Percentiles rank a stretch among this genome's conserved stretches.
Evolutionary conservation across 345 rosid species (phyloP).

Genomic region (Streptanthus diversifolius): DNA sequence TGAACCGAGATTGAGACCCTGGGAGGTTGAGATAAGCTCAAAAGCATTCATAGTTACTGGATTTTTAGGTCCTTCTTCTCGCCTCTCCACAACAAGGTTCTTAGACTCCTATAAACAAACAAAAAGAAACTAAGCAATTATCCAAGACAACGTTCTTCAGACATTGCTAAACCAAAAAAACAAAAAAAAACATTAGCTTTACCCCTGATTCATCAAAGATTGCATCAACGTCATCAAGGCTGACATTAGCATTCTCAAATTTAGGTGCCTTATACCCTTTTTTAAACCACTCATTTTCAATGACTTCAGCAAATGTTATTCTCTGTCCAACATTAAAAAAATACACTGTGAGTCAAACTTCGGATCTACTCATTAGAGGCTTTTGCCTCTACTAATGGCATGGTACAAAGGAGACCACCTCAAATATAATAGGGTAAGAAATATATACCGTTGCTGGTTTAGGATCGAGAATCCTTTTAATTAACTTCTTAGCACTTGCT

Average conservation of each 20-base stretch:
- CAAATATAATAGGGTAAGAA: not conserved
- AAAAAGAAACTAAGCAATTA: constrained; percentile 28
- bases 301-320: constrained; percentile 70
- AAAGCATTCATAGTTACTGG: constrained; percentile 96
- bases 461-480: constrained; percentile 87
- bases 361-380: not conserved
- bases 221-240: constrained; percentile 80
- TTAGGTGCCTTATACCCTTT: constrained; percentile 87
- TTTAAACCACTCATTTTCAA: constrained; percentile 96
- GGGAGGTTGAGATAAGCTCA: constrained; percentile 94
- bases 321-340: constrained; percentile 53
- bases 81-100: constrained; percentile 88
- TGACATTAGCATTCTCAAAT: constrained; percentile 74
- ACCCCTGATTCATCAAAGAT: constrained; percentile 77
- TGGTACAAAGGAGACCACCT: not conserved
- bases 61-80: constrained; percentile 57
- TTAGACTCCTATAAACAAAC: constrained; percentile 47
- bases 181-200: constrained; percentile 27
- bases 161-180: too few relatives aligned
- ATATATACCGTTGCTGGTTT: constrained; percentile 72
- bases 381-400: not conserved
- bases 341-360: not conserved
- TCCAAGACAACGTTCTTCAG: not conserved
- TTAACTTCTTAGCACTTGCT: constrained; percentile 85
- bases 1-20: constrained; percentile 89